phyloP scores from a whole-genome alignment of 116 monocot genomes.

The Posidonia oceanica region DNA sequence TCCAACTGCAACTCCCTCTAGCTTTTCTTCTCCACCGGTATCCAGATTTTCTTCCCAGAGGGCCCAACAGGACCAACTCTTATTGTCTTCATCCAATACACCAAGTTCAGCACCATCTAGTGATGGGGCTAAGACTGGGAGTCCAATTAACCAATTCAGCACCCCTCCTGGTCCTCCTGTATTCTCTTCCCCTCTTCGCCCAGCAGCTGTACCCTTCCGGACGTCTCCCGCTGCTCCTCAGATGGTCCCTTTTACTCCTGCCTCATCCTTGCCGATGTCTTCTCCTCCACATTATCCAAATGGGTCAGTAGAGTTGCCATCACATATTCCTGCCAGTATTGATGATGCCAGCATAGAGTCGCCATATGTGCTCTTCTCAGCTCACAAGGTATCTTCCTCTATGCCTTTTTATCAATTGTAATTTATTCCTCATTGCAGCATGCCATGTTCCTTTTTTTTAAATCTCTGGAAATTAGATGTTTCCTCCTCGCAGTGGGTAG shows the following conservation, averaged over 20 bases:
- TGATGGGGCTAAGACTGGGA: conserved; percentile 21
- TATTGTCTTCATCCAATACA: conserved; percentile 21
- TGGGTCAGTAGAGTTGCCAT: conserved; percentile 45
- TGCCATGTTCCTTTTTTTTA: too few relatives aligned
- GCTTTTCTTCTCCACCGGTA: conserved; percentile 24
- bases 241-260: conserved; percentile 37
- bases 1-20: conserved; percentile 10
- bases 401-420: too few relatives aligned
- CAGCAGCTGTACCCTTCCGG: conserved; percentile 60
- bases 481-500: too few relatives aligned
- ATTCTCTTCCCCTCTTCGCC: conserved; percentile 66
- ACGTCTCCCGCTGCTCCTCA: conserved; percentile 57
- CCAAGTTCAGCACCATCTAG: conserved; percentile 20
- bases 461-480: not conserved
- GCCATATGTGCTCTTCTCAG: conserved; percentile 86
- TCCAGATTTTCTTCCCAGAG: conserved; percentile 39
- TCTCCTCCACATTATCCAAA: conserved; percentile 50
- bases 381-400: conserved; percentile 57
- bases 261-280: conserved; percentile 48
- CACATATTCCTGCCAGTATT: conserved; percentile 23
- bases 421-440: not conserved
- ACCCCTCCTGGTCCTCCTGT: conserved; percentile 84
- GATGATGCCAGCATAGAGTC: conserved; percentile 47
- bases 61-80: conserved; percentile 22
- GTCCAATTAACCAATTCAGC: conserved; percentile 50